phyloP scores from a whole-genome alignment of 2,329 filamentous ascomycete genomes.

The Colletotrichum plurivorum region DNA sequence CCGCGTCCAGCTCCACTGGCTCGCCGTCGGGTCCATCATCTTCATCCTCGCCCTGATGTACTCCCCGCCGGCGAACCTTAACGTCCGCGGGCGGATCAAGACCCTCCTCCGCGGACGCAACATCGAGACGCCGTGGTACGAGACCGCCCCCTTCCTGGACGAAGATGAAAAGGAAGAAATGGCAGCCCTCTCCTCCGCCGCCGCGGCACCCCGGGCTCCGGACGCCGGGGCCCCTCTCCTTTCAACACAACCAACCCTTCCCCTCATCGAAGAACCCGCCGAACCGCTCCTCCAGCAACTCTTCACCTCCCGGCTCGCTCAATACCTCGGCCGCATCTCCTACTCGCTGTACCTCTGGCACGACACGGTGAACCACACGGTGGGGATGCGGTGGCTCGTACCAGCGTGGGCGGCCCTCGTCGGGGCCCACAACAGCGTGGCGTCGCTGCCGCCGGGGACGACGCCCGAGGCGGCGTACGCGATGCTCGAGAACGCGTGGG shows the following conservation, averaged over 20 bases:
- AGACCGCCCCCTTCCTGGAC: neutral
- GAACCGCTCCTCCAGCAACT: slow-evolving; percentile 60
- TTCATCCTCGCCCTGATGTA: slow-evolving; percentile 43
- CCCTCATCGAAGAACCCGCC: no score
- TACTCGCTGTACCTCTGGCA: slow-evolving; percentile 75
- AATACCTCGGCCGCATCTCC: slow-evolving; percentile 72
- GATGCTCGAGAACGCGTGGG: neutral
- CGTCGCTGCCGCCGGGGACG: neutral
- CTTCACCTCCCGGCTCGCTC: slow-evolving; percentile 64
- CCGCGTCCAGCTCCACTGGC: slow-evolving; percentile 44
- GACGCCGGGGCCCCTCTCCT: slow-evolving; percentile 49
- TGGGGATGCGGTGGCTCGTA: slow-evolving; percentile 50
- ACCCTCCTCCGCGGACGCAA: neutral
- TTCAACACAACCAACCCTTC: neutral
- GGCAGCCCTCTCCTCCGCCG: slow-evolving; percentile 58
- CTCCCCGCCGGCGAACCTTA: slow-evolving; percentile 49
- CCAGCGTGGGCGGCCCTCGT: neutral
- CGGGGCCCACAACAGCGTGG: neutral
- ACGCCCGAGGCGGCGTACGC: neutral
- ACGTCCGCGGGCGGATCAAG: slow-evolving; percentile 50
- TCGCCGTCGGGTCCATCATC: slow-evolving; percentile 28
- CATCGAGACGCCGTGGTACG: neutral
- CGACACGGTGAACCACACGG: slow-evolving; percentile 65
- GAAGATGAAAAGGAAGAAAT: slow-evolving; percentile 56
- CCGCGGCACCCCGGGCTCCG: slow-evolving; percentile 62